Conservation (phyloP, 2,329 filamentous ascomycete species). For the Hansfordia pulvinata region DNA sequence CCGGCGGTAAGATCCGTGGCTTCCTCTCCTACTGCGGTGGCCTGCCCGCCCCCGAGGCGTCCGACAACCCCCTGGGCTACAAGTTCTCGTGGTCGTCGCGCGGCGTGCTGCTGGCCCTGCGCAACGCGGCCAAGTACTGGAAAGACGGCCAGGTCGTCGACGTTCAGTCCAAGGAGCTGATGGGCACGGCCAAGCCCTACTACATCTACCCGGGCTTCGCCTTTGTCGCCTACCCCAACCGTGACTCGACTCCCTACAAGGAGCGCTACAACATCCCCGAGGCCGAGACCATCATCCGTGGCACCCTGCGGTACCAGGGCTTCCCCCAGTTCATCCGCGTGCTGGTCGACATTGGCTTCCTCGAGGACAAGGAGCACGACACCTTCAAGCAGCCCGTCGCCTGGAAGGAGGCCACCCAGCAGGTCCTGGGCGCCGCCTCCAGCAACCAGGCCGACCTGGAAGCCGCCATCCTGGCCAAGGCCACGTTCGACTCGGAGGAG, state of each 20-base stretch:
- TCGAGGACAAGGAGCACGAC: constrained; percentile 54
- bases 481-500: constrained; percentile 53
- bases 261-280: constrained; percentile 88
- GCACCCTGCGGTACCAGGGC: constrained; percentile 74
- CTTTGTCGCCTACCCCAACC: constrained; percentile 88
- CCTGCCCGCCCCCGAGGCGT: constrained; percentile 56
- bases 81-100: constrained; percentile 76
- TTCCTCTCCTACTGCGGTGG: constrained; percentile 84
- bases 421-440: constrained; percentile 58
- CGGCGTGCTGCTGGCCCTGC: constrained; percentile 75
- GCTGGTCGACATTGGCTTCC: constrained; percentile 82
- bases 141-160: constrained; percentile 64
- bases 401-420: constrained; percentile 77
- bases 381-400: constrained; percentile 53
- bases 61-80: constrained; percentile 84
- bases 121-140: constrained; percentile 76
- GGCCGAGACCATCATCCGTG: constrained; percentile 73
- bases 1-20: constrained; percentile 69
- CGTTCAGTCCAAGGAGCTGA: constrained; percentile 53
- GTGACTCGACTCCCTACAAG: constrained; percentile 77
- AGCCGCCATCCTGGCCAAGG: constrained; percentile 62
- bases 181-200: constrained; percentile 82
- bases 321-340: constrained; percentile 85
- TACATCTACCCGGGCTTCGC: constrained; percentile 79
- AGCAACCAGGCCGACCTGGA: constrained; percentile 55